Evolutionary conservation across 495 filamentous ascomycete species (phyloP).

Genomic region (Pseudoneurospora amorphoporcata): DNA sequence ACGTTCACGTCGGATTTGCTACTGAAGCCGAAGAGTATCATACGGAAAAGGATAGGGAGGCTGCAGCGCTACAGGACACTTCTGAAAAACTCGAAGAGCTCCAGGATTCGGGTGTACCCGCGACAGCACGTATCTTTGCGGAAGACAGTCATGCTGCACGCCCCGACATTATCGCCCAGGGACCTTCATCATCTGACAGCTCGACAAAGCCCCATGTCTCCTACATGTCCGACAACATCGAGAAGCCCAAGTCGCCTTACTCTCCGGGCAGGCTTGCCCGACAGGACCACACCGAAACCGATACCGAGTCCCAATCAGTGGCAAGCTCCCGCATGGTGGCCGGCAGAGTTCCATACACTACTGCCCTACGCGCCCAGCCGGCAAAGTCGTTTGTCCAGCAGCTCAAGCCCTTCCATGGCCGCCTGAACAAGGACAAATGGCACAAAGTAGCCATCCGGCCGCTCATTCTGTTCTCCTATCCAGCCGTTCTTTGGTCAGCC

Average conservation of each 20-base stretch:
- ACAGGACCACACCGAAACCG: slow-evolving; percentile 14
- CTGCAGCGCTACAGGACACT: not conserved
- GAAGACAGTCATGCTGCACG: not conserved
- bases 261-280: not conserved
- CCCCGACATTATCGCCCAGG: not conserved
- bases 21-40: not conserved
- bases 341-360: slow-evolving; percentile 44
- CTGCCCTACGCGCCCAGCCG: slow-evolving; percentile 44
- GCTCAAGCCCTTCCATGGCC: slow-evolving; percentile 64
- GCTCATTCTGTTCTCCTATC: slow-evolving; percentile 79
- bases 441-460: slow-evolving; percentile 63
- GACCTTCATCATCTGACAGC: not conserved
- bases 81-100: not conserved
- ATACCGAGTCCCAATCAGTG: slow-evolving; percentile 26
- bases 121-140: not conserved
- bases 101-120: not conserved
- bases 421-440: slow-evolving; percentile 72
- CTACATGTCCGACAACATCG: not conserved
- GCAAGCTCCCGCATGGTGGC: slow-evolving; percentile 13
- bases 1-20: slow-evolving; percentile 49
- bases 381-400: slow-evolving; percentile 59
- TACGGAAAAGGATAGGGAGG: not conserved
- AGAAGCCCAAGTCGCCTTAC: not conserved
- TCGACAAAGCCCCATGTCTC: not conserved
- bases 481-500: slow-evolving; percentile 82